Base-by-base conservation (phyloP, 1,284 basidiomycete species). In the Malassezia sp. region DNA sequence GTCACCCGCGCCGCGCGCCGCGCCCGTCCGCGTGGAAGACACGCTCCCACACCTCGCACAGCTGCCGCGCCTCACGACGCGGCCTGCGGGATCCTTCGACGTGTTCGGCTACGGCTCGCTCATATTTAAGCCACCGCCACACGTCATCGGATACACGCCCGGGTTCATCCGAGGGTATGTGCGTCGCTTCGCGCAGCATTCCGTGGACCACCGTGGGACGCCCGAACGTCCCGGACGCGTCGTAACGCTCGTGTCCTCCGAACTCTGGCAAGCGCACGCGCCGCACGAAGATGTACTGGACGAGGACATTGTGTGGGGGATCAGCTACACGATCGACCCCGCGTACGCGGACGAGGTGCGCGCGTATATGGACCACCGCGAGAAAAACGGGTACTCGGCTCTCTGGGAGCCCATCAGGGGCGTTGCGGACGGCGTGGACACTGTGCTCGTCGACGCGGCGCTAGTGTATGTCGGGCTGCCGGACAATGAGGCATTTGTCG, bases 121-220 rank as follows among this genome's bases (percentile, higher is more conserved):
- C 31, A 66, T 69, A 40, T 69, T 67, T 54, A 67, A 67, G 47
- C 67, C 67, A 1, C 67, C 67, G 8, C 67, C 67, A 2, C 63
- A 69, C 47, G 59, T 60, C 23, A 63, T 67, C 14, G 54, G 56
- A 6, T 53, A 60, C 12, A 66, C 63, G 17, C 77, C 84, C 0
- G 86, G 85, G 20, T 90, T 80, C 63, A 73, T 90, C 58, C 86
- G 85, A 70, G 84, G 84, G 23, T 87, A 84, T 54, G 83, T 85
- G 0, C 78, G 86, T 2, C 75, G 85, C 23, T 90, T 90, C 61
- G 84, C 86, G 0, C 85, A 89, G 71, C 77, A 78, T 66, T 87
- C 84, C 41, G 83, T 84, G 71, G 86, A 90, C 60, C 86, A 90
- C 41, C 41, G 69, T n/a, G 67, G 67, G 33, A 67, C 65, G 1